Conservation (phyloP, 2,329 filamentous ascomycete species). For the Trematosphaeria pertusa region DNA sequence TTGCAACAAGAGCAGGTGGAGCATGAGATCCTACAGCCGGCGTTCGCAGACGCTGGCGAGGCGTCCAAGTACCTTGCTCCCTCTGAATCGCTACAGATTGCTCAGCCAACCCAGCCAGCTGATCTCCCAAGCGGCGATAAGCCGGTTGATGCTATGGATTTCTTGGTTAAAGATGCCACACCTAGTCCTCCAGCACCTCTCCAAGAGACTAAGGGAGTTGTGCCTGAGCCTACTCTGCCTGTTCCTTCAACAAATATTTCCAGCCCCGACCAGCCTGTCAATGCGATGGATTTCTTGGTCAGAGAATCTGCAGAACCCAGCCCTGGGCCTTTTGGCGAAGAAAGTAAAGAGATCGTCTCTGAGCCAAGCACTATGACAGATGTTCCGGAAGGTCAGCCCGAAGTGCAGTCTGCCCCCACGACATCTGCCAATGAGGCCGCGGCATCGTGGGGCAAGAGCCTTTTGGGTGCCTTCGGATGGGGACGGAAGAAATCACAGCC, state of each 20-base stretch:
- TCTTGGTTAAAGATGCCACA: constrained; percentile 4
- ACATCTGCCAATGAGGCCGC: constrained; percentile 12
- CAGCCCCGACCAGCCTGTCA: constrained; percentile 9
- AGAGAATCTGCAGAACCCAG: constrained; percentile 13
- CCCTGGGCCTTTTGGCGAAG: neutral
- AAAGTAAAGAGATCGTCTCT: neutral
- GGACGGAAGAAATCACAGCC: constrained; percentile 35
- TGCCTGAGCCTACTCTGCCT: neutral
- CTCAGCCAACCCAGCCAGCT: neutral
- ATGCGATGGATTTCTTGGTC: constrained; percentile 23
- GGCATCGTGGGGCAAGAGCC: constrained; percentile 30
- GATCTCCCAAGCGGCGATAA: neutral
- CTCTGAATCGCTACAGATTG: neutral
- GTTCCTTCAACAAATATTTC: too few relatives aligned
- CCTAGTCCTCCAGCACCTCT: neutral
- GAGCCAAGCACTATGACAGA: neutral
- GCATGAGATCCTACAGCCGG: constrained; percentile 26
- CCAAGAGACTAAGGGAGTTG: neutral
- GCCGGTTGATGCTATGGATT: constrained; percentile 9
- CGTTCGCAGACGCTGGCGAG: constrained; percentile 20
- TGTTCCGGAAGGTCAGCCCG: constrained; percentile 1
- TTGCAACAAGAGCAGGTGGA: constrained; percentile 22
- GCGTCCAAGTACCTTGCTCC: constrained; percentile 14
- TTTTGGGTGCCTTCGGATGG: constrained; percentile 43
- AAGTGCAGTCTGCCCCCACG: constrained; percentile 1